Base-by-base conservation (phyloP, 106 monocot species). In the Dendrobium huoshanense region DNA sequence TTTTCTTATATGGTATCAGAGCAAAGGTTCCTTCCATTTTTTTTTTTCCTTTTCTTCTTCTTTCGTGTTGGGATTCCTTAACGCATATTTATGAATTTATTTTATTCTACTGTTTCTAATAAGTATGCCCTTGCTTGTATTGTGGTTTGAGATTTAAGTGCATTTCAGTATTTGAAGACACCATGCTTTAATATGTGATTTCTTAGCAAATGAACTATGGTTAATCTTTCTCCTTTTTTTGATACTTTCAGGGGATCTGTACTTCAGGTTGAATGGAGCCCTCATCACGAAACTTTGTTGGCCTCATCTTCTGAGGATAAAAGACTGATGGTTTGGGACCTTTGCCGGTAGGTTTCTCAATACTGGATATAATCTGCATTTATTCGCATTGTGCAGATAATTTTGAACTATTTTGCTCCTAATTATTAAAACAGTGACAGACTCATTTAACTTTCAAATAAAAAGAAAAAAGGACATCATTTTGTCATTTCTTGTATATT, bases 201-300 rank as follows among this genome's bases (percentile, higher is more conserved):
- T 76, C 24, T 48, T 51, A 49, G 33, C 8, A 44, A 41, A 20
- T 74, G 43, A 13, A 48, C 49, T 25, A 27, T 47, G 25, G 6
- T 76, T 47, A 25, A 25, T n/a, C 22, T 76, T 25, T 3, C 27
- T 76, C 3, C 16, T 51, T 83, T 81, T 65, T 25, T 18, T 80
- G 0, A 51, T 13, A 55, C 58, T 64, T 85, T 9, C 79, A 98
- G 95, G 27, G 91, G 80, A 17, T 81, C 88, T 73, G 93, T 89
- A 19, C 75, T 91, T 86, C 99, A 99, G 82, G 91, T 99, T 75
- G 99, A 95, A 73, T 99, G 99, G 99, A 99, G 88, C 76, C 99
- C 99, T 65, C 88, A 91, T 17, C 85, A 90, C 77, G 99, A 93
- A 86, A 99, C 93, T 48, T 61, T 99, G 58, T 84, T 99, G 59